phyloP scores from a whole-genome alignment of 495 filamentous ascomycete genomes.

The Niebla homalea region DNA sequence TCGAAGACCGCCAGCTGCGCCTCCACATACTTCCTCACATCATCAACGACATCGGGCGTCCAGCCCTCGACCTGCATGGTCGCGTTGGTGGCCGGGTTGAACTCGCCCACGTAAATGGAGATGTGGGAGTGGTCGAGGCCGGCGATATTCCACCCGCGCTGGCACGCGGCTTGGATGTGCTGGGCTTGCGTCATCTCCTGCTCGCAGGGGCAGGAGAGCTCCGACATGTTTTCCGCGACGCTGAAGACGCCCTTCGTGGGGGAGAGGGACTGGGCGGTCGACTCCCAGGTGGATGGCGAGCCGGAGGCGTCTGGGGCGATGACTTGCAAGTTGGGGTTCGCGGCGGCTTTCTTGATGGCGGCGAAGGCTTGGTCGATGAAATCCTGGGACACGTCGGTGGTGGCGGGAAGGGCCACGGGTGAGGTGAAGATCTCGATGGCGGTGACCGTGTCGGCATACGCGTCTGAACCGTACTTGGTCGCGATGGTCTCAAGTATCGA shows the following conservation, averaged over 20 bases:
- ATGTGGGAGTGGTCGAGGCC: slow-evolving; percentile 13
- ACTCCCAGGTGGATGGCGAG: slow-evolving; percentile 18
- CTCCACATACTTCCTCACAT: slow-evolving; percentile 26
- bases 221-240: slow-evolving; percentile 15
- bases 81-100: slow-evolving; percentile 20
- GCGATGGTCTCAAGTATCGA: slow-evolving; percentile 26
- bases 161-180: slow-evolving; percentile 26
- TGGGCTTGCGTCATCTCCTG: slow-evolving; percentile 17
- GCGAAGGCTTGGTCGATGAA: slow-evolving; percentile 24
- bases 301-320: slow-evolving; percentile 27
- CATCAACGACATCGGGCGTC: slow-evolving; percentile 19
- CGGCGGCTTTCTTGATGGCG: slow-evolving; percentile 19
- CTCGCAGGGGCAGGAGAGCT: slow-evolving; percentile 4
- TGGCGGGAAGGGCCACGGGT: slow-evolving; percentile 21
- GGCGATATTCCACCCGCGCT: slow-evolving; percentile 17
- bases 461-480: slow-evolving; percentile 24
- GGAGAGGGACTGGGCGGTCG: slow-evolving; percentile 18
- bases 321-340: slow-evolving; percentile 23
- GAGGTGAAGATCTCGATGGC: slow-evolving; percentile 31
- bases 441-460: slow-evolving; percentile 29
- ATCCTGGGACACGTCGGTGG: slow-evolving; percentile 18
- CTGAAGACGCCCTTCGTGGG: slow-evolving; percentile 15
- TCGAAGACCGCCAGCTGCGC: slow-evolving; percentile 29
- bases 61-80: slow-evolving; percentile 13
- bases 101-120: slow-evolving; percentile 29